Base-by-base conservation (phyloP, 495 filamentous ascomycete genomes). In the Neurospora sp. region DNA sequence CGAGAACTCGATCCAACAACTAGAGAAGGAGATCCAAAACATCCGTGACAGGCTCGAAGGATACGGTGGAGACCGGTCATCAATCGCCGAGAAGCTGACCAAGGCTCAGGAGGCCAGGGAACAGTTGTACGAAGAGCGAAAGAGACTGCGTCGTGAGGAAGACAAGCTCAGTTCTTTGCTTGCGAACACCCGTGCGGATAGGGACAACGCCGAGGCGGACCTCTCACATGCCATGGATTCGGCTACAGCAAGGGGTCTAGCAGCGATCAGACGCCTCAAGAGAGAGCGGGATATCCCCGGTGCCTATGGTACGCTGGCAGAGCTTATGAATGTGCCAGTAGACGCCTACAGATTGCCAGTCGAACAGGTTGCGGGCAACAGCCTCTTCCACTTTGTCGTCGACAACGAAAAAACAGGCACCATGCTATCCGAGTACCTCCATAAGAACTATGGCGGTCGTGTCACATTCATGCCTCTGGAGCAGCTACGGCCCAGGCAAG, bases 381-480 rank as follows among this genome's bases (percentile, higher is more conserved):
- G 93, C 79, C 84, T 99, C 9, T 99, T 99, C 82, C 93, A 99
- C 82, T 96, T 97, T 76, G 93, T 99, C 35, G 94, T 97, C 65
- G 96, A 99, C 79, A 97, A 91, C 45, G 94, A 94, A 71, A 88
- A 91, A 44, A 98, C 95, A 3, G 94, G 94, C 0, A 92, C 93
- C 1, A 88, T 88, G 70, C 89, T 97, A 18, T 85, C 94, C 16
- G 91, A 95, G 76, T 87, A 91, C 16, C 85, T 99, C 27, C 89
- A 94, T 78, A 92, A 91, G 70, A 88, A 91, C 71, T 91, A 88
- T 72, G 88, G 91, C 20, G 96, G 96, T n/a, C 89, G 96, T 76
- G 87, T 98, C 38, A 98, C 96, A 2, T 98, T 97, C 76, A 94
- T 99, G 89, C 96, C 96, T 1, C 84, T 99, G 10, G 94, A 93